These are phyloP conservation scores for Tricharina praecox DNA, from an alignment of 495 filamentous ascomycete genomes.

Conservation along the genomic window DNA sequence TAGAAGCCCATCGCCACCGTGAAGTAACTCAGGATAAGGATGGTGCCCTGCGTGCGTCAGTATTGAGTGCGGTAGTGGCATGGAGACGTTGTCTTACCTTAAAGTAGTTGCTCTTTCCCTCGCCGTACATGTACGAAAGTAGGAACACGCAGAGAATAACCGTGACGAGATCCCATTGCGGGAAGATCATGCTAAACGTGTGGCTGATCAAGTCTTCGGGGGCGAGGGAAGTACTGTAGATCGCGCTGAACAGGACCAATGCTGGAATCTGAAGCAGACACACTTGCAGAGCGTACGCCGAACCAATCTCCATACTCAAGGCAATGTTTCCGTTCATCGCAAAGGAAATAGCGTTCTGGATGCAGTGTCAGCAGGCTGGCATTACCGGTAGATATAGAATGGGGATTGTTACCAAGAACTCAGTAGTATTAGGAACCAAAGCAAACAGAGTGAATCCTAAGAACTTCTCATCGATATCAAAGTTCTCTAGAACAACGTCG, in stretches of 20 bases:
- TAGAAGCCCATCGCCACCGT: conserved; percentile 89
- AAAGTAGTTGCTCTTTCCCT: conserved; percentile 92
- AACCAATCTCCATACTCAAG: conserved; percentile 96
- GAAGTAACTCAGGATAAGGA: conserved; percentile 81
- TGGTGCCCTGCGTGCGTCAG: conserved; percentile 45
- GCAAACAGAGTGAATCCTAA: conserved; percentile 94
- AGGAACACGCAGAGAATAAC: conserved; percentile 96
- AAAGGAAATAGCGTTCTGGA: conserved; percentile 92
- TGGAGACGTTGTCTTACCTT: conserved; percentile 28
- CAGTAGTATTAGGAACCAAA: conserved; percentile 92
- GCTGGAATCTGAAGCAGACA: conserved; percentile 93
- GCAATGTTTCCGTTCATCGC: conserved; percentile 99
- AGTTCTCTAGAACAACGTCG: conserved; percentile 75
- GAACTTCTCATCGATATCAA: conserved; percentile 94
- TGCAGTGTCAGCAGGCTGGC: background rate
- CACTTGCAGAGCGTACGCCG: conserved; percentile 91
- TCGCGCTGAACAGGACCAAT: conserved; percentile 75
- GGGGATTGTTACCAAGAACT: conserved; percentile 69
- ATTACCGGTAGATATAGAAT: conserved; percentile 27
- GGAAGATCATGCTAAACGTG: conserved; percentile 90
- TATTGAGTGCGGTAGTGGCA: background rate
- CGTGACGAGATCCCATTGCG: conserved; percentile 97
- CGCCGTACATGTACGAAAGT: conserved; percentile 91
- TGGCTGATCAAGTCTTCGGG: conserved; percentile 47
- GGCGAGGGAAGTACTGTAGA: conserved; percentile 36